Base-by-base conservation (phyloP, 2,329 filamentous ascomycete species). In the Fragosphaeria purpurea region DNA sequence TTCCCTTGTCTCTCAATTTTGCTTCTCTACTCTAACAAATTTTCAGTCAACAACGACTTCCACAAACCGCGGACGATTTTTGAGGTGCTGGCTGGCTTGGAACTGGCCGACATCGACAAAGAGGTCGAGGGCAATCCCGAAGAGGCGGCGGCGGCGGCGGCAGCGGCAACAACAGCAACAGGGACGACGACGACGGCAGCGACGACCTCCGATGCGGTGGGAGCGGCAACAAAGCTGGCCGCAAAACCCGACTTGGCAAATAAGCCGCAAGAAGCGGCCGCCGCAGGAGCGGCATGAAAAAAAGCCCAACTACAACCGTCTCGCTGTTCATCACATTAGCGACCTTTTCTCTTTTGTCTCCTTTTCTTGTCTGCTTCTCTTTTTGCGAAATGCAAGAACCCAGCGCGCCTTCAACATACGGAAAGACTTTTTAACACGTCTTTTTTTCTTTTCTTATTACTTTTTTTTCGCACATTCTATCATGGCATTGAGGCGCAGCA, bases 31-130 rank as follows among this genome's bases (percentile, higher is more conserved):
- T 22, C n/a, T 7, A 13, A 41, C 13, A 39, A 30, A 34, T 12
- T 46, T 43, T 43, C 57, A 90, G 93, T 98, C 33, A 89, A 98
- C 73, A 98, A 98, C 63, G 89, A 98, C 66, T 98, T 98, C 82
- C 88, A 95, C 65, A 77, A 88, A 60, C 81, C 80, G 50, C 76
- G 81, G 48, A 83, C 82, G 50, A 86, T 98, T 58, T 97, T 95
- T 65, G 79, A 86, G 44, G 74, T 97, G 32, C 93, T 98, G 64
- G 79, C 90, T 12, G 88, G 81, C 31, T 75, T 98, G 4, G 66
- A 77, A 54, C 80, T 87, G n/a, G 69, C 79, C 44, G 77, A 82
- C 54, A 69, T 89, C 46, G 77, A 86, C 55, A 63, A 58, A 51
- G 60, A 64, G 48, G 58, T 65, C 38, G 61, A 66, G 46, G 59